phyloP scores from a whole-genome alignment of 2,329 filamentous ascomycete species.

The Ophiocordyceps sinensis region DNA sequence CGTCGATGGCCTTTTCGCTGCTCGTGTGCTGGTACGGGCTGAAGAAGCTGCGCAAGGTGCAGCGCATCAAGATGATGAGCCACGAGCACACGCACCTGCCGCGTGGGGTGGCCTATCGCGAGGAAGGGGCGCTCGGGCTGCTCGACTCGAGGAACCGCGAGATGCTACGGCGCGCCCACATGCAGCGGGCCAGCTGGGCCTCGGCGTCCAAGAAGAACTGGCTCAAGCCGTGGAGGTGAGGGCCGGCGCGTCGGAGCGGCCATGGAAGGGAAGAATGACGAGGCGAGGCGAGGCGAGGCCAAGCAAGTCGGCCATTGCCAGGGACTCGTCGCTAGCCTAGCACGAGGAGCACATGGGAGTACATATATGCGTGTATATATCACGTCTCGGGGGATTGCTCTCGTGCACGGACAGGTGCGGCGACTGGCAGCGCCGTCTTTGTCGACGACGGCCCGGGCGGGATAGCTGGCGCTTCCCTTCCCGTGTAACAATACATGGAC shows the following conservation, averaged over 20 bases:
- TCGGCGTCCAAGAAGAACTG: conserved; percentile 19
- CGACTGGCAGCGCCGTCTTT: no score
- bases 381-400: no score
- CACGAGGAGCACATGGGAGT: no score
- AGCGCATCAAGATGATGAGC: conserved; percentile 71
- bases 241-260: background rate
- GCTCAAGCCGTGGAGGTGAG: conserved; percentile 5
- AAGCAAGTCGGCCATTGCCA: background rate
- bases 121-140: conserved; percentile 34
- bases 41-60: conserved; percentile 67
- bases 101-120: conserved; percentile 26
- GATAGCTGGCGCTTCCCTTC: no score
- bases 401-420: no score
- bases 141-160: conserved; percentile 40
- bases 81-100: conserved; percentile 24
- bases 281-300: background rate
- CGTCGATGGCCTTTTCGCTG: conserved; percentile 58
- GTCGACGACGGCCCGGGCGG: no score
- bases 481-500: no score
- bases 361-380: no score
- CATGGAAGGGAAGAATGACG: background rate
- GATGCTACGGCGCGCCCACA: conserved; percentile 35
- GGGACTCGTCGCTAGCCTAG: no score
- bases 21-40: conserved; percentile 76
- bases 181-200: conserved; percentile 23